Evolutionary conservation across 768 basidiomycete species (phyloP), one percentile per base, ranked within the genome.

Genomic region (Termitomyces sp.): DNA sequence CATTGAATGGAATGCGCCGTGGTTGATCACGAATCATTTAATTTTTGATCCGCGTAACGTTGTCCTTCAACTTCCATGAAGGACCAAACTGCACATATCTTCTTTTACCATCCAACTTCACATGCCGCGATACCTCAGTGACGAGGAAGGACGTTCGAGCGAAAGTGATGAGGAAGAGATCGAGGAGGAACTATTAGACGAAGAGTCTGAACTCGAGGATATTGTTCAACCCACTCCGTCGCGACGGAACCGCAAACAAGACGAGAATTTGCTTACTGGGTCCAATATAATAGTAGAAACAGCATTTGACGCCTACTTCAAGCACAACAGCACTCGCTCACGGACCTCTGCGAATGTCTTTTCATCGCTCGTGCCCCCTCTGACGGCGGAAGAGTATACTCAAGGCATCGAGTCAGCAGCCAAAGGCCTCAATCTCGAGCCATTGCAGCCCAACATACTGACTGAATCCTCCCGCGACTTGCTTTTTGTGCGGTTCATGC

Each of bases 231-330:
- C 37, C 22, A 55, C 50, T 34, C 41, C 43, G 9, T 41, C 60
- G 26, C 54, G 22, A 44, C 49, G 52, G 50, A 61, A 59, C 45
- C 56, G 56, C 40, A 53, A 56, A 51, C 40, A 53, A n/a, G 53
- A 48, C n/a, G 56, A 54, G 12, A 53, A 65, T 44, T 51, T 47
- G 19, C 60, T 65, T 21, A 61, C 60, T 51, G 43, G n/a, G 12
- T 21, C 55, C 19, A 62, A 66, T 30, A 68, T 77, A 52, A 78
- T 90, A 46, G 78, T 83, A 4, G 77, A 81, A 24, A 83, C 90
- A 6, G 74, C 84, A 7, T 93, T 94, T 53, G 94, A 98, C 71
- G 83, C 87, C 21, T 98, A 96, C 73, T 90, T 98, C 67, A 76
- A 74, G 6, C 78, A 83, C 40, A 73, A 79, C 28, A 74, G 84